Evolutionary conservation across 208 protist species (phyloP), one percentile per base, ranked within the genome.

Genomic region (Acanthamoeba divionensis): DNA sequence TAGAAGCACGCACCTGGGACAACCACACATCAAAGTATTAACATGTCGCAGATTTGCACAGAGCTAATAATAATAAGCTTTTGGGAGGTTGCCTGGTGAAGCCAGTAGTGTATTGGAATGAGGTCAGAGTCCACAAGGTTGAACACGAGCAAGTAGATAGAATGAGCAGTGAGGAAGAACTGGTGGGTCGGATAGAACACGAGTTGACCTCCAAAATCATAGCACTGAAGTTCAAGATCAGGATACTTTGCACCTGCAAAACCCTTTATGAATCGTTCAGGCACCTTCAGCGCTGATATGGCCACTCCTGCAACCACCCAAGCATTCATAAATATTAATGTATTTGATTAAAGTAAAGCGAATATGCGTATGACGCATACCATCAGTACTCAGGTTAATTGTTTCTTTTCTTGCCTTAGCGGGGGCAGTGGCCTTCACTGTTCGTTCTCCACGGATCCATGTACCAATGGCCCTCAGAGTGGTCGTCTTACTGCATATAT

Each of bases 31-130:
- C n/a, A 24, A 24, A 41, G 2, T 15, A 47, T 24, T 33, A 33
- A 21, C 31, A 33, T 15, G 48, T 45, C 5, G 8, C 66, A 75
- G 31, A 21, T 45, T 47, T 24, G n/a, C 33, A 0, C 48, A 0
- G 1, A 50, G 24, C 9, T n/a, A 5, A 24, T 75, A n/a, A 38
- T 9, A 48, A n/a, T 24, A 48, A 15, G 38, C 13, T 50, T 9
- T 9, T 10, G 18, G n/a, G 38, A 10, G 54, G n/a, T 77, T 5
- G 90, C 82, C 33, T 92, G 91, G 52, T 87, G 44, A 10, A 92
- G 77, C 91, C 91, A 92, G 65, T 92, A 92, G 48, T 92, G 79
- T 21, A 90, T 66, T 13, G 67, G 67, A n/a, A 48, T 57, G 67
- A 67, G 86, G 45, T 92, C 90, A 10, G 77, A 50, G 54, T 66